Conservation (phyloP, 495 filamentous ascomycete genomes). For the Paragyromitra xinjiangensis region DNA sequence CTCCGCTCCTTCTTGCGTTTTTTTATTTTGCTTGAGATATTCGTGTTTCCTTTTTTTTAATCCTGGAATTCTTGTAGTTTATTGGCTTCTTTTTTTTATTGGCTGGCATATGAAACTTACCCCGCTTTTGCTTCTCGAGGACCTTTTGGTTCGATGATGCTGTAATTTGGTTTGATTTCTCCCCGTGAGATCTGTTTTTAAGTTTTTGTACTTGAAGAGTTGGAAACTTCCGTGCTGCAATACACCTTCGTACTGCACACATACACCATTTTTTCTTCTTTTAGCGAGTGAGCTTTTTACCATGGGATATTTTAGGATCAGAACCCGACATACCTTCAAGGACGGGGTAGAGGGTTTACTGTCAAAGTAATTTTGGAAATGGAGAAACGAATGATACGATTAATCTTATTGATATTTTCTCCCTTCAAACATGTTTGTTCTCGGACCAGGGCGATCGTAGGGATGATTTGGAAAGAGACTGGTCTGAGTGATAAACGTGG, state of each 20-base stretch:
- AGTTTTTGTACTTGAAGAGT: not conserved
- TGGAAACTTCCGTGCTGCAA: not conserved
- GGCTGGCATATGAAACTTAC: slow-evolving; percentile 37
- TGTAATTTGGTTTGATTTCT: slow-evolving; percentile 17
- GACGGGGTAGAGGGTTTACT: slow-evolving; percentile 1
- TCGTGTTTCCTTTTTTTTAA: slow-evolving; percentile 38
- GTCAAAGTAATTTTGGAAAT: not conserved
- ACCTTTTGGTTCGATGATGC: slow-evolving; percentile 6
- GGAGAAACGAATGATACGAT: slow-evolving; percentile 1
- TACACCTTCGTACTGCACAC: not conserved
- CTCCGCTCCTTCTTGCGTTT: slow-evolving; percentile 15
- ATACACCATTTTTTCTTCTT: not conserved
- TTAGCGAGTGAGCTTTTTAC: slow-evolving; percentile 1
- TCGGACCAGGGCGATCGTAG: not conserved
- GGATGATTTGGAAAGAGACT: not conserved
- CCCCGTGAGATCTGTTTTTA: not conserved
- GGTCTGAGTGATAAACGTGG: not conserved
- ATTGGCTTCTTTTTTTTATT: slow-evolving; percentile 28
- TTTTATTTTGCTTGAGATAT: slow-evolving; percentile 15
- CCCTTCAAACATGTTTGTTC: not conserved
- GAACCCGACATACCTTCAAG: not conserved
- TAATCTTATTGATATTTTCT: not conserved
- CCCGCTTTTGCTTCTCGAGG: slow-evolving; percentile 21
- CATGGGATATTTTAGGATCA: not conserved
- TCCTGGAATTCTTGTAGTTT: slow-evolving; percentile 49